Evolutionary conservation across 495 filamentous ascomycete genomes (phyloP).

Genomic region (Penicillium canescens): DNA sequence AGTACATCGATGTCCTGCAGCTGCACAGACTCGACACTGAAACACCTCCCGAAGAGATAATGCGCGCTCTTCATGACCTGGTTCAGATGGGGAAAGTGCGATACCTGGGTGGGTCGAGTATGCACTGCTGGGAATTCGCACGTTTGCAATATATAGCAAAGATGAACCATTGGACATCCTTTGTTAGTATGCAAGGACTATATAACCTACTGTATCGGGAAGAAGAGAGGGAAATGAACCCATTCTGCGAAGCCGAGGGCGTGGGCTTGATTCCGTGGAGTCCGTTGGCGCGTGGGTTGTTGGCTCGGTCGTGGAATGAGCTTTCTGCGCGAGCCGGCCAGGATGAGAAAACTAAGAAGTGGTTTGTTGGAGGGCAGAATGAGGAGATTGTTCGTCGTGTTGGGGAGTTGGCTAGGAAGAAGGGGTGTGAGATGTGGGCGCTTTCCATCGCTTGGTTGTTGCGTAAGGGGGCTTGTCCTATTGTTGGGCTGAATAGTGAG

Average conservation of each 20-base stretch:
- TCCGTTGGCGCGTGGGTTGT: constrained; percentile 52
- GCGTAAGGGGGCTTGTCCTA: constrained; percentile 48
- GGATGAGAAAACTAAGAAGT: constrained; percentile 17
- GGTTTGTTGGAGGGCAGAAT: constrained; percentile 26
- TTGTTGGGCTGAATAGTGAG: constrained; percentile 59
- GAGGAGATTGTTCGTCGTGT: constrained; percentile 54
- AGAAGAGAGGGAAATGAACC: constrained; percentile 73
- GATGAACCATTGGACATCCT: constrained; percentile 65
- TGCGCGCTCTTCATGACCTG: constrained; percentile 70
- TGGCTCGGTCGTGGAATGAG: constrained; percentile 44
- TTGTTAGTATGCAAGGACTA: constrained; percentile 68
- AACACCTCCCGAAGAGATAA: constrained; percentile 66
- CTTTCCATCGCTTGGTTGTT: constrained; percentile 65
- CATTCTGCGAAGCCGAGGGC: constrained; percentile 65
- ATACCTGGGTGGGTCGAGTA: constrained; percentile 61
- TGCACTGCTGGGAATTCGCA: constrained; percentile 41
- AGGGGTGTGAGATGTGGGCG: constrained; percentile 55
- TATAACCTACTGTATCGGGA: constrained; percentile 72
- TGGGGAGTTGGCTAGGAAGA: constrained; percentile 58
- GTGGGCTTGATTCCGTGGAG: constrained; percentile 69
- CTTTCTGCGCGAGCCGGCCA: constrained; percentile 18
- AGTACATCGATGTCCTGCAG: constrained; percentile 57
- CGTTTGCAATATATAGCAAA: constrained; percentile 44
- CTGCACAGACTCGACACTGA: constrained; percentile 53
- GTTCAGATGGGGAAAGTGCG: constrained; percentile 62